Evolutionary conservation across 352 stramenopile species (phyloP).

Genomic region (Phytopythium helicoides): DNA sequence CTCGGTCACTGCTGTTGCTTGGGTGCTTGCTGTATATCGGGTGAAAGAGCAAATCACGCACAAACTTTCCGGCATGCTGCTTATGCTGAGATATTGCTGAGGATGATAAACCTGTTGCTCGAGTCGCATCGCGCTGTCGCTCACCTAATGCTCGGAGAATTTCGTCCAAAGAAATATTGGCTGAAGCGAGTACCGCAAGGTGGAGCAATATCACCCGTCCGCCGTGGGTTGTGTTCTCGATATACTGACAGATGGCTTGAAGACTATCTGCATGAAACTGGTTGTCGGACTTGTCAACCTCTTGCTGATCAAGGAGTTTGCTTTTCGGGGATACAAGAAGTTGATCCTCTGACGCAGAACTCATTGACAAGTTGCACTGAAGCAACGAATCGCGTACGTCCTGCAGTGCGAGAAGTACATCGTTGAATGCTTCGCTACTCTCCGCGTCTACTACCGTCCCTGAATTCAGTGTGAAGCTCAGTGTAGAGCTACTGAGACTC

Average conservation of each 20-base stretch:
- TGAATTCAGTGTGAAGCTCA: conserved; percentile 7
- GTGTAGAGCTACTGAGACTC: neutral
- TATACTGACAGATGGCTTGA: conserved; percentile 40
- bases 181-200: conserved; percentile 40
- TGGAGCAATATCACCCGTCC: conserved; percentile 63
- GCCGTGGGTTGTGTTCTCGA: conserved; percentile 46
- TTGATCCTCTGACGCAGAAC: conserved; percentile 23
- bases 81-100: conserved; percentile 34
- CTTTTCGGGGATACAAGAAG: conserved; percentile 8
- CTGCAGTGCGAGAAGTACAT: conserved; percentile 54
- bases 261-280: conserved; percentile 37
- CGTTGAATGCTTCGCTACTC: conserved; percentile 36
- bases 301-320: too few relatives aligned
- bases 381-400: conserved; percentile 66
- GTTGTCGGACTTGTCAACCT: conserved; percentile 20
- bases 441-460: conserved; percentile 20
- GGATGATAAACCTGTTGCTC: conserved; percentile 9
- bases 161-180: conserved; percentile 46
- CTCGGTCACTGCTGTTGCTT: conserved; percentile 31
- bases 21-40: conserved; percentile 58
- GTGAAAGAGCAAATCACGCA: conserved; percentile 77
- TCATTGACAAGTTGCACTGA: conserved; percentile 51
- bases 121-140: conserved; percentile 40
- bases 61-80: conserved; percentile 53
- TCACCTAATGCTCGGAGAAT: conserved; percentile 58